Conservation (phyloP, 208 protist species). For the Vickermania ingenoplastis region DNA sequence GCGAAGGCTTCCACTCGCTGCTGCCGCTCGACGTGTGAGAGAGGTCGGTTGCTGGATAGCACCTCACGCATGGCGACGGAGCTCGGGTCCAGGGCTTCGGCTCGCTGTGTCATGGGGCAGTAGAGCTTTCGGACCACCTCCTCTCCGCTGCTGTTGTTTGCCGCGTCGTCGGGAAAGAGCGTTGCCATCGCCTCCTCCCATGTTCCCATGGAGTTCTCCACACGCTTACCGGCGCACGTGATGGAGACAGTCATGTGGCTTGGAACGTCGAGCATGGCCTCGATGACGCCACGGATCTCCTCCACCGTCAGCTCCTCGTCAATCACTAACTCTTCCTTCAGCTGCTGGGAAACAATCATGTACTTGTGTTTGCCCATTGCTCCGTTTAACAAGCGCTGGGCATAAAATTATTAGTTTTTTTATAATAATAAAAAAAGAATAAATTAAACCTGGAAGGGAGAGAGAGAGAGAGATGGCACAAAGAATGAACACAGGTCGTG, state of each 20-base stretch:
- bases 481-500: not conserved
- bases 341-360: conserved; percentile 1
- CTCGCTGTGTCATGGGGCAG: not conserved
- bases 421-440: not conserved
- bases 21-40: not conserved
- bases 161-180: not conserved
- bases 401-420: not conserved
- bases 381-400: not conserved
- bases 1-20: not conserved
- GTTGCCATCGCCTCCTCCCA: conserved; percentile 22
- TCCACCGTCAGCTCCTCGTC: conserved; percentile 65
- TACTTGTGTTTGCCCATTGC: not conserved
- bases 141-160: too few relatives aligned
- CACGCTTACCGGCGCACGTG: conserved; percentile 45
- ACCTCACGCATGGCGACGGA: conserved; percentile 23
- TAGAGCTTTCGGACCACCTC: not conserved
- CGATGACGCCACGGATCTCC: conserved; percentile 56
- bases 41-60: conserved; percentile 15
- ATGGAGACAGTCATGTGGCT: conserved; percentile 29
- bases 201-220: conserved; percentile 27
- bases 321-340: conserved; percentile 42
- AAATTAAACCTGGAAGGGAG: not conserved
- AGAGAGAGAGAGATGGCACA: not conserved
- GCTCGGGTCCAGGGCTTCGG: not conserved
- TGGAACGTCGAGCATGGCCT: conserved; percentile 44